Base-by-base conservation (phyloP, 2,329 filamentous ascomycete genomes). In the Graphium sp. region DNA sequence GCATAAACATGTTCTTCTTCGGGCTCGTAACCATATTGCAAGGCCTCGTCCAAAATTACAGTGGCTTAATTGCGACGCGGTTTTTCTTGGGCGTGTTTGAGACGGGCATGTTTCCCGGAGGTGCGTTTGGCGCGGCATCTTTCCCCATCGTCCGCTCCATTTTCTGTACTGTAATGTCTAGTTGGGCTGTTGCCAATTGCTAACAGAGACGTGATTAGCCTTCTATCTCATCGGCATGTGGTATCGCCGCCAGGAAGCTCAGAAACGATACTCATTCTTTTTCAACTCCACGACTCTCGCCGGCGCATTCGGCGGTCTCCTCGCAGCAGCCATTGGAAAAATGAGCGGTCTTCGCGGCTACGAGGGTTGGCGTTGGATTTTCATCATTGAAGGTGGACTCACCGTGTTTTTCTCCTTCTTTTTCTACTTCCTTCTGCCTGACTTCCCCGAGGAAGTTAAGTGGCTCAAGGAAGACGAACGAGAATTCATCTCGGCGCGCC, bases 211-310 rank as follows among this genome's bases (percentile, higher is more conserved):
- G 13, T 12, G 13, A 59, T 23, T 26, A 55, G 58, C 53, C 28
- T 65, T 78, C 45, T 79, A 84, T 43, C 55, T 85, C 6, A 73
- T 84, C 35, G 73, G 80, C 33, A 87, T 87, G 74, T 91, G 80
- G 84, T 98, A 95, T 42, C 74, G 75, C 34, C 72, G 87, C 34
- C 61, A 62, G 24, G 89, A 95, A 53, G 83, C 85, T 3, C 87
- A 95, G 52, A 82, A 83, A 43, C 74, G 89, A 18, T 94, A 85
- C 54, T 80, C 75, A 11, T 85, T 95, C 59, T 95, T 95, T 62
- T 95, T 95, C 60, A 74, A 69, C 43, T 81, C 66, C 17, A 85
- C 80, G 1, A 79, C 75, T 0, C 57, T 87, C 4, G 80, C 80
- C 2, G 80, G 80, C 18, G 80, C 83, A 0, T 94, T 93, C 41